Conservation (phyloP, 2,329 filamentous ascomycete species). For the Aspergillus fructus region DNA sequence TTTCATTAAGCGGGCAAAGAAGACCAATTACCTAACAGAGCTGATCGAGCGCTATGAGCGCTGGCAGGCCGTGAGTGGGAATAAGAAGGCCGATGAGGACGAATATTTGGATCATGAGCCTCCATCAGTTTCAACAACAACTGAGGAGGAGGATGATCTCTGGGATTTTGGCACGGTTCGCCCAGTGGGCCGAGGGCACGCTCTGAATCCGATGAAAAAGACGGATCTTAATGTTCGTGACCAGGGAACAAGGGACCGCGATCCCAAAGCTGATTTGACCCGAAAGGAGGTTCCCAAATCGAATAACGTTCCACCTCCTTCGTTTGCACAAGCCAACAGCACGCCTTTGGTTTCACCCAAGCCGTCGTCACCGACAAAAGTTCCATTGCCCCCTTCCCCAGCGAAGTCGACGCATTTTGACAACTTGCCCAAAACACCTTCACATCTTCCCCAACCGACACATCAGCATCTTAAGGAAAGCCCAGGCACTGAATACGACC, state of each 20-base stretch:
- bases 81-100: slow-evolving; percentile 63
- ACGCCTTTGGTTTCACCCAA: slow-evolving; percentile 26
- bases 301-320: slow-evolving; percentile 54
- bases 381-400: slow-evolving; percentile 61
- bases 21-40: slow-evolving; percentile 94
- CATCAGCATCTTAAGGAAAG: slow-evolving; percentile 33
- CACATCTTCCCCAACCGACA: slow-evolving; percentile 45
- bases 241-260: slow-evolving; percentile 38
- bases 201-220: slow-evolving; percentile 73
- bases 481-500: slow-evolving; percentile 42
- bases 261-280: slow-evolving; percentile 26
- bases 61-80: slow-evolving; percentile 80
- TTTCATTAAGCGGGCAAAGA: slow-evolving; percentile 88
- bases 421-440: slow-evolving; percentile 48
- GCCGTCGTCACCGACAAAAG: slow-evolving; percentile 56
- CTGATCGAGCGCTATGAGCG: slow-evolving; percentile 86
- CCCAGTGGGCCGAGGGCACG: slow-evolving; percentile 67
- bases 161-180: slow-evolving; percentile 98
- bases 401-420: slow-evolving; percentile 55
- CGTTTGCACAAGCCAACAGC: slow-evolving; percentile 56
- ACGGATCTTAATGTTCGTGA: slow-evolving; percentile 75
- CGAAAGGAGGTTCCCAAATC: slow-evolving; percentile 28
- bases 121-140: slow-evolving; percentile 37
- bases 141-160: slow-evolving; percentile 70
- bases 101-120: slow-evolving; percentile 52